Percentiles rank a stretch among this genome's conserved stretches.
These are phyloP conservation scores for Pholiota adiposa DNA, from an alignment of 1,284 basidiomycete species.

Conservation along the genomic window DNA sequence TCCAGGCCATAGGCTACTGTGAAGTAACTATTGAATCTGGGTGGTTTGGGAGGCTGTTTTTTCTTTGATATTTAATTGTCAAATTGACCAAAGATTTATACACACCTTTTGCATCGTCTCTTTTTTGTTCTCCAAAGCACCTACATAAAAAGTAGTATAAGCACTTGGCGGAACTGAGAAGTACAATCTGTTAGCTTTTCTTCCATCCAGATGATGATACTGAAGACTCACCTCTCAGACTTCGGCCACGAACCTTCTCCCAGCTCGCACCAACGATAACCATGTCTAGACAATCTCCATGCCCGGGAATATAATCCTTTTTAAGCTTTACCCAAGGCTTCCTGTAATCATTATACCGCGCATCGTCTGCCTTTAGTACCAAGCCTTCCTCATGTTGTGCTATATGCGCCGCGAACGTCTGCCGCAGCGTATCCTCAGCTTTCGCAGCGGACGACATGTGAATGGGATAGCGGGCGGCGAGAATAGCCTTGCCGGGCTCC, in stretches of 20 bases:
- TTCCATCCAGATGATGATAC: too few relatives aligned
- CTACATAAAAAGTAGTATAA: slow-evolving; percentile 83
- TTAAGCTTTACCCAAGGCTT: slow-evolving; percentile 85
- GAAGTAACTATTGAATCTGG: slow-evolving; percentile 75
- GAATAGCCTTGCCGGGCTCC: slow-evolving; percentile 61
- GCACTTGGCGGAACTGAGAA: slow-evolving; percentile 72
- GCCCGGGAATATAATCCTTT: slow-evolving; percentile 82
- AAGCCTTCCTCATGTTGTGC: slow-evolving; percentile 65
- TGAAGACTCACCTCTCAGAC: slow-evolving; percentile 73
- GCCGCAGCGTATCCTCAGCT: slow-evolving; percentile 26
- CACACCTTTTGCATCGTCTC: slow-evolving; percentile 41
- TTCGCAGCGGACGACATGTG: slow-evolving; percentile 27
- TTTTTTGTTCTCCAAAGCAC: slow-evolving; percentile 51
- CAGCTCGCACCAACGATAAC: slow-evolving; percentile 77
- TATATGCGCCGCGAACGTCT: slow-evolving; percentile 55
- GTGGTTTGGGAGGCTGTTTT: slow-evolving; percentile 28
- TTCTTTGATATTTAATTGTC: too few relatives aligned
- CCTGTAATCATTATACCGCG: slow-evolving; percentile 64
- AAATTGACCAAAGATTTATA: too few relatives aligned
- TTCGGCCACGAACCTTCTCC: slow-evolving; percentile 78
- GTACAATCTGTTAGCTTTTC: not conserved
- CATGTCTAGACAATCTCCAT: slow-evolving; percentile 82
- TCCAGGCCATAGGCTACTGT: slow-evolving; percentile 73
- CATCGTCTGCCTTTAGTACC: slow-evolving; percentile 76
- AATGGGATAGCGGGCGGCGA: slow-evolving; percentile 55